These are phyloP conservation scores for Dendrothele bispora DNA, from an alignment of 768 basidiomycete genomes.

Conservation along the genomic window DNA sequence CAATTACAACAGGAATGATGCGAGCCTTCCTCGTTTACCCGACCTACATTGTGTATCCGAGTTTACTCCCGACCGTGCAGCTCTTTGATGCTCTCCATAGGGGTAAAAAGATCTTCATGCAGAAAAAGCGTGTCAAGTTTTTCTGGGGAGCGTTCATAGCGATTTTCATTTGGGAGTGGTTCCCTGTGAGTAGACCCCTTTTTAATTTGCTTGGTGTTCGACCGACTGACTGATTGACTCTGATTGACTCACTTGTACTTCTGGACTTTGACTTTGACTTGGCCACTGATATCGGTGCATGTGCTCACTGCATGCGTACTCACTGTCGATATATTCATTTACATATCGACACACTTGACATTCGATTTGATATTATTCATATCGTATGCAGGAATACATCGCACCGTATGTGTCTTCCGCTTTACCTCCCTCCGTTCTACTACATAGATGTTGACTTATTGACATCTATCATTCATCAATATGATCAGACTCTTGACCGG, in stretches of 20 bases:
- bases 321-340: too few species aligned
- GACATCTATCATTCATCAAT: too few species aligned
- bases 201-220: neutral
- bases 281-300: too few species aligned
- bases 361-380: too few species aligned
- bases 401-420: conserved; percentile 22
- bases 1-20: conserved; percentile 28
- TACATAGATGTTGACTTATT: neutral
- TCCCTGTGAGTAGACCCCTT: conserved; percentile 26
- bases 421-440: too few species aligned
- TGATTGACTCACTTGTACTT: too few species aligned
- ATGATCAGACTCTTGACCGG: conserved; percentile 39
- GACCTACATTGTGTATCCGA: conserved; percentile 43
- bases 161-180: conserved; percentile 45
- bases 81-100: conserved; percentile 44
- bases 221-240: too few species aligned
- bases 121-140: conserved; percentile 41
- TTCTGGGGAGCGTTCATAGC: conserved; percentile 47
- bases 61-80: conserved; percentile 38
- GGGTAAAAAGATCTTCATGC: conserved; percentile 37
- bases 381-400: conserved; percentile 12
- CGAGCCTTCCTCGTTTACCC: conserved; percentile 50
- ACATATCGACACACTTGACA: too few species aligned
- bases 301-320: too few species aligned
- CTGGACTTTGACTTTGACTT: too few species aligned